phyloP scores from a whole-genome alignment of 169 alveolate species.

The Plasmodium relictum region DNA sequence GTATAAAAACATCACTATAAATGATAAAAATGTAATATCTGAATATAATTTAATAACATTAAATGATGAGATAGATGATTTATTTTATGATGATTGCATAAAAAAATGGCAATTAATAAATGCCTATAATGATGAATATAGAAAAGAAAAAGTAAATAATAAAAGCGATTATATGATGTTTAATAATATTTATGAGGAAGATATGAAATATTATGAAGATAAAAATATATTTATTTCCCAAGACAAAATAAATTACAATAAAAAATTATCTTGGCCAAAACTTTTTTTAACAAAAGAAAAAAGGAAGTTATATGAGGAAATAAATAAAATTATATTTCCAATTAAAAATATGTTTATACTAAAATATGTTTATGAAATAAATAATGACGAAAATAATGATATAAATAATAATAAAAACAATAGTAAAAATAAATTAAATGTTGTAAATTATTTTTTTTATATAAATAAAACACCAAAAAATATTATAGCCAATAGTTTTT shows the following conservation, averaged over 20 bases:
- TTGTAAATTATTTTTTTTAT: conserved; percentile 21
- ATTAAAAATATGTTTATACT: conserved; percentile 20
- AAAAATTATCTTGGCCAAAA: not conserved
- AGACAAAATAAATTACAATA: conserved; percentile 1
- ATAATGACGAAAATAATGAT: not conserved
- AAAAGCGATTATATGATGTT: conserved; percentile 14
- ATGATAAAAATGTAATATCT: conserved; percentile 19
- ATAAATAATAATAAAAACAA: not conserved
- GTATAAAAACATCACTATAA: conserved; percentile 20
- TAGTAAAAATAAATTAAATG: not conserved
- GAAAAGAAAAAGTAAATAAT: conserved; percentile 2
- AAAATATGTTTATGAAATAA: conserved; percentile 5
- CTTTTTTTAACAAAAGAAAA: conserved; percentile 24
- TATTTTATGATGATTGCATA: conserved; percentile 32
- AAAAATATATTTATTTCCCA: not conserved
- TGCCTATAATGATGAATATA: not conserved
- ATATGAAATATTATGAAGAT: not conserved
- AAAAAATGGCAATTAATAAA: conserved; percentile 12
- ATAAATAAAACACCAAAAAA: conserved; percentile 27
- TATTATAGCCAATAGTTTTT: conserved; percentile 28
- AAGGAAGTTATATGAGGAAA: conserved; percentile 31
- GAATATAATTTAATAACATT: conserved; percentile 32
- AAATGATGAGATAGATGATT: conserved; percentile 17
- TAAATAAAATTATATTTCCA: conserved; percentile 28
- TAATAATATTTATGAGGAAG: conserved; percentile 32